These are phyloP conservation scores for Aspergillus sp. DNA, from an alignment of 2,329 filamentous ascomycete species.

Conservation along the genomic window DNA sequence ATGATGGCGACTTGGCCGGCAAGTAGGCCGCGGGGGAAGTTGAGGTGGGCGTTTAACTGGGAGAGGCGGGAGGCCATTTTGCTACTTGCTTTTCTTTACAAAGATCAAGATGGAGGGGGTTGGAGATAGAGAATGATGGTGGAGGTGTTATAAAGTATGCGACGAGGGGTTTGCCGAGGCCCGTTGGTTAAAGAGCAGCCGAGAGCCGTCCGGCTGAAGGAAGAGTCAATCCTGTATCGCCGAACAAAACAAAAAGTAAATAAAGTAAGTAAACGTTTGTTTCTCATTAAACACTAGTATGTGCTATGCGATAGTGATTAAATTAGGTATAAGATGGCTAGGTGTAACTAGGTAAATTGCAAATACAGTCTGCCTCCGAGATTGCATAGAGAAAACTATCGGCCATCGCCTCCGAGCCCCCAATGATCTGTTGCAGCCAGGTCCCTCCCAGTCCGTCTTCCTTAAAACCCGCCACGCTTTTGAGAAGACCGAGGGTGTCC, in stretches of 20 bases:
- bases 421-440: conserved; percentile 28
- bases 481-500: conserved; percentile 25
- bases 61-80: conserved; percentile 56
- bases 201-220: conserved; percentile 4
- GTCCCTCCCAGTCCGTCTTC: conserved; percentile 14
- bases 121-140: neutral
- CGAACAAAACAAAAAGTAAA: neutral
- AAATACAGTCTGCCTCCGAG: conserved; percentile 29
- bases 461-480: conserved; percentile 15
- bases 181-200: conserved; percentile 10
- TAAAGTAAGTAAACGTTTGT: neutral
- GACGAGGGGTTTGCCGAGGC: conserved; percentile 9
- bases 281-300: neutral
- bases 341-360: conserved; percentile 10
- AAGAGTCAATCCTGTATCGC: neutral
- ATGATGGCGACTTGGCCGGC: conserved; percentile 81
- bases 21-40: conserved; percentile 77
- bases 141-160: neutral
- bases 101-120: neutral
- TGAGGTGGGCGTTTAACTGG: conserved; percentile 76
- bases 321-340: conserved; percentile 1
- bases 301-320: neutral
- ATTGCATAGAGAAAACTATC: conserved; percentile 28
- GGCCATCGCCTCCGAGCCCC: conserved; percentile 29
- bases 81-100: neutral